phyloP scores from a whole-genome alignment of 148 eudicot species.

The Nyssa sinensis region DNA sequence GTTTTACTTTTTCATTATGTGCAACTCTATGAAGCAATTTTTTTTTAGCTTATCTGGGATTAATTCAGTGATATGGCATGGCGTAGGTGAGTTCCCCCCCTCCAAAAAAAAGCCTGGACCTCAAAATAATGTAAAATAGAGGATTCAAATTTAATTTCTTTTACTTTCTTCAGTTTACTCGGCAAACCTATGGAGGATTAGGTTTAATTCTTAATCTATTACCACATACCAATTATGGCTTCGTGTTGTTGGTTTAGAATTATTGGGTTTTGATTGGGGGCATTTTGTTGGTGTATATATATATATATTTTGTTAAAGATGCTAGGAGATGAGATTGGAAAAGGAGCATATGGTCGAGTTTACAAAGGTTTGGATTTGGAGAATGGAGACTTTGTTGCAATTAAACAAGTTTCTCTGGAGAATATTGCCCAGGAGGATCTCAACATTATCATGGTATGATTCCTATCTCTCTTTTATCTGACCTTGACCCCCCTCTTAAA shows the following conservation, averaged over 20 bases:
- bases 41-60: neutral
- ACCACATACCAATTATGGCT: neutral
- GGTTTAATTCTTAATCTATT: neutral
- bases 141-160: neutral
- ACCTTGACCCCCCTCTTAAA: neutral
- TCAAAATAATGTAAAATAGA: neutral
- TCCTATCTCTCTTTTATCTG: neutral
- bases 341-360: constrained; percentile 98
- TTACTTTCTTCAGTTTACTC: neutral
- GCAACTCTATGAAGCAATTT: neutral
- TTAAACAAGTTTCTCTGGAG: constrained; percentile 95
- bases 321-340: constrained; percentile 99
- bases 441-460: constrained; percentile 82
- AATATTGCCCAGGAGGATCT: constrained; percentile 98
- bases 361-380: constrained; percentile 99
- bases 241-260: constrained; percentile 2
- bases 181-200: neutral
- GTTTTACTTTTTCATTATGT: neutral
- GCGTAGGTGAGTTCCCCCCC: neutral
- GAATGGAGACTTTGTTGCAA: constrained; percentile 98
- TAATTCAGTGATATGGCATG: neutral
- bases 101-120: neutral
- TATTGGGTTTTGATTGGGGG: neutral
- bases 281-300: neutral
- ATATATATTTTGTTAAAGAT: constrained; percentile 38